Percentiles rank a stretch among this genome's conserved stretches.
These are phyloP conservation scores for Syzygium aqueum DNA, from an alignment of 345 rosid species.

Conservation along the genomic window DNA sequence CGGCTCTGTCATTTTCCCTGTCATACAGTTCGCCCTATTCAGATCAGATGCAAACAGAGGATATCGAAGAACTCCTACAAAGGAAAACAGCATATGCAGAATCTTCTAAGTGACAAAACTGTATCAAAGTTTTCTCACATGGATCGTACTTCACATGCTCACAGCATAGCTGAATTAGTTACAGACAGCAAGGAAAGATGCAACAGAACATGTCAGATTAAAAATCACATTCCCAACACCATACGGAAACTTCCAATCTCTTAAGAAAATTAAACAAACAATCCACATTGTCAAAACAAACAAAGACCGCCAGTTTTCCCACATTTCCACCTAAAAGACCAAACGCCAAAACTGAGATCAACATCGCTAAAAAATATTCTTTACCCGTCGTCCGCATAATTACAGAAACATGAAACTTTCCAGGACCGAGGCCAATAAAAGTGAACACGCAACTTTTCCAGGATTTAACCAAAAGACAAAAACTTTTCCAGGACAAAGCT, in stretches of 20 bases:
- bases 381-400: background rate
- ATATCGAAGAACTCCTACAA: background rate
- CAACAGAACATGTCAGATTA: background rate
- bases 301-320: background rate
- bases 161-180: background rate
- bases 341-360: background rate
- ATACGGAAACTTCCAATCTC: background rate
- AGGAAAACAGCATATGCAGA: background rate
- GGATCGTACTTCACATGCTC: background rate
- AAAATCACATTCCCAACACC: background rate
- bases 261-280: background rate
- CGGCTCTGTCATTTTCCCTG: constrained; percentile 7
- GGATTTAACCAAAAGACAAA: background rate
- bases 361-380: background rate
- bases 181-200: background rate
- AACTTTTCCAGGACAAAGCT: background rate
- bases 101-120: background rate
- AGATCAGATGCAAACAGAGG: background rate
- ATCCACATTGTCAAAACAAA: background rate
- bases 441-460: background rate
- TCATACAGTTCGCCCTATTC: background rate
- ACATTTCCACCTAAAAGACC: background rate
- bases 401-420: background rate
- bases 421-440: background rate
- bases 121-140: background rate